phyloP scores from a whole-genome alignment of 192 early-diverging fungal genomes.

The Nowakowskiella sp. region DNA sequence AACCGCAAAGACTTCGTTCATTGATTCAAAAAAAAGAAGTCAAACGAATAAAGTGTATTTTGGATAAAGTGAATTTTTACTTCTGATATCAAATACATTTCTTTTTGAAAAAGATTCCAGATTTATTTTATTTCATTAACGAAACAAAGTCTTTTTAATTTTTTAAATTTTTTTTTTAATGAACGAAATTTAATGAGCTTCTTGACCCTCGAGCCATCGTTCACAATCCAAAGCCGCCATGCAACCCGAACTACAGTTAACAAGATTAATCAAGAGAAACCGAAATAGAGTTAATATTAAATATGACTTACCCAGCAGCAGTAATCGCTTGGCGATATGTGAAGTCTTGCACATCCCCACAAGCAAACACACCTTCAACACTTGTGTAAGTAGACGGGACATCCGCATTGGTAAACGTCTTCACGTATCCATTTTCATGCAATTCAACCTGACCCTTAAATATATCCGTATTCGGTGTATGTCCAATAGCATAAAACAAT shows the following conservation, averaged over 20 bases:
- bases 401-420: slow-evolving; percentile 51
- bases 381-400: slow-evolving; percentile 72
- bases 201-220: slow-evolving; percentile 80
- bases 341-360: slow-evolving; percentile 96
- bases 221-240: slow-evolving; percentile 97
- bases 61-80: too few species aligned
- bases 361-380: slow-evolving; percentile 90
- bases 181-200: too few species aligned
- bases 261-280: slow-evolving; percentile 4
- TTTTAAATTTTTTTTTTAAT: slow-evolving; percentile 1
- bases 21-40: too few species aligned
- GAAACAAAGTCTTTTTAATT: neutral
- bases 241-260: slow-evolving; percentile 70
- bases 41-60: too few species aligned
- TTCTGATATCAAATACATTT: too few species aligned
- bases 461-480: slow-evolving; percentile 67
- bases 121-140: too few species aligned
- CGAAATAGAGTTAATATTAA: neutral
- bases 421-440: slow-evolving; percentile 86
- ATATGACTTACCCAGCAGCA: slow-evolving; percentile 52
- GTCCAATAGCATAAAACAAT: slow-evolving; percentile 97
- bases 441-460: slow-evolving; percentile 61
- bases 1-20: too few species aligned
- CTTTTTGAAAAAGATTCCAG: too few species aligned
- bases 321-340: slow-evolving; percentile 96